These are phyloP conservation scores for Chlamydomonas urium DNA, from an alignment of 139 green algal species.

Conservation along the genomic window DNA sequence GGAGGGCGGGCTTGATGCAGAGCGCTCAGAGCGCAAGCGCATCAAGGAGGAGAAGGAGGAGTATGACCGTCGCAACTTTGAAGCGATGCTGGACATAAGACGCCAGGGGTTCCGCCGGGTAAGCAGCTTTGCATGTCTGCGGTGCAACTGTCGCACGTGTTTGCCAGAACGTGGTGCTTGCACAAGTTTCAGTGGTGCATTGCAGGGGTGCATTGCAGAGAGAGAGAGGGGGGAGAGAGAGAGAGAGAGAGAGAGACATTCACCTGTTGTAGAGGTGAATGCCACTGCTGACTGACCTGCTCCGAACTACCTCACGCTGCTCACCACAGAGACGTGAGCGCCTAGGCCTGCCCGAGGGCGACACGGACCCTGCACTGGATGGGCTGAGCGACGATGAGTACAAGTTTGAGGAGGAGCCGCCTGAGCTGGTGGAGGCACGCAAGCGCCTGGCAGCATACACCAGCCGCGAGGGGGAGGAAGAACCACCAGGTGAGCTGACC, in stretches of 20 bases:
- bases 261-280: too few relatives aligned
- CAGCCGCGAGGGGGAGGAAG: constrained; percentile 35
- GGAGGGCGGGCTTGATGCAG: constrained; percentile 64
- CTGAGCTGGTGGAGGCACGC: constrained; percentile 53
- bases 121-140: too few relatives aligned
- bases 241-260: too few relatives aligned
- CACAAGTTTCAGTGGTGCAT: too few relatives aligned
- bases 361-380: constrained; percentile 75
- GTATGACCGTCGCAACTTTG: constrained; percentile 55
- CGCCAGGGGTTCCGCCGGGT: constrained; percentile 62
- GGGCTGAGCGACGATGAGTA: constrained; percentile 46
- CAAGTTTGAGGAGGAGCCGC: constrained; percentile 40
- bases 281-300: too few relatives aligned
- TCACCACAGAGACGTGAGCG: constrained; percentile 58
- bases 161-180: too few relatives aligned
- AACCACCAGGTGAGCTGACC: constrained; percentile 33
- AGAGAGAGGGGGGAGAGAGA: too few relatives aligned
- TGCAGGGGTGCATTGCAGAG: too few relatives aligned
- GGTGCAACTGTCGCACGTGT: too few relatives aligned
- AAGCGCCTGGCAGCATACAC: constrained; percentile 44
- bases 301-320: too few relatives aligned
- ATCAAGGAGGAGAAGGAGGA: constrained; percentile 53
- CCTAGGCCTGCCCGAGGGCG: constrained; percentile 60
- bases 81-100: constrained; percentile 62
- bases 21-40: constrained; percentile 60